A percentile compares a stretch with the other conserved stretches of the same genome.
Evolutionary conservation across 805 yeast species (phyloP).

Genomic region (Cephaloascus fragrans): DNA sequence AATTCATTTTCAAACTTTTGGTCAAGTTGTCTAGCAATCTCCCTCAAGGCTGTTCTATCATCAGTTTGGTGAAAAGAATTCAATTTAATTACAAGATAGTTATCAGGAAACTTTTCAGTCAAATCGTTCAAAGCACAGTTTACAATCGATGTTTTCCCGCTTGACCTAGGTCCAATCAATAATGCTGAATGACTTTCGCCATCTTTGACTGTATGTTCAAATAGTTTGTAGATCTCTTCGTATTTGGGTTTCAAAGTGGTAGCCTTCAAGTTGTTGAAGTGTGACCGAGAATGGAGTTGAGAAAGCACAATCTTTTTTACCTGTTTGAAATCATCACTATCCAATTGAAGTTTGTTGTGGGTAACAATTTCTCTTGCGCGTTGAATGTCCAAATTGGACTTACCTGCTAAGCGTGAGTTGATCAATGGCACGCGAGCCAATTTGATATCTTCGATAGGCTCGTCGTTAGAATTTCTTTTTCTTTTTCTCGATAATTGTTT

Average conservation of each 20-base stretch:
- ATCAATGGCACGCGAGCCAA: no score
- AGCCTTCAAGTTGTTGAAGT: slow-evolving; percentile 11
- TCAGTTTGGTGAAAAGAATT: slow-evolving; percentile 64
- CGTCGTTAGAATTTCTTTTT: no score
- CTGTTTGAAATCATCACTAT: slow-evolving; percentile 6
- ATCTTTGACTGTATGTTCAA: slow-evolving; percentile 55
- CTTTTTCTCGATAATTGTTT: no score
- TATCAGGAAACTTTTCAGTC: slow-evolving; percentile 26
- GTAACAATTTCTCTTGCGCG: no score
- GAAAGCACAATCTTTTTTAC: slow-evolving; percentile 10
- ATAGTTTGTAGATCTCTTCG: slow-evolving; percentile 42
- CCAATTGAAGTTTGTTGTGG: no score
- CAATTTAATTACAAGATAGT: slow-evolving; percentile 53
- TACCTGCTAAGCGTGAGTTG: no score
- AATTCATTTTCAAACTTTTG: slow-evolving; percentile 9
- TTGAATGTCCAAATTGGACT: no score
- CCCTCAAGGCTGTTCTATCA: slow-evolving; percentile 72
- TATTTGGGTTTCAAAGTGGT: slow-evolving; percentile 18
- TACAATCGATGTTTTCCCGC: slow-evolving; percentile 65
- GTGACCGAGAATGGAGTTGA: slow-evolving; percentile 11
- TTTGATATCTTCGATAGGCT: no score
- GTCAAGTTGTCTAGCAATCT: slow-evolving; percentile 80
- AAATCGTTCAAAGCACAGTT: slow-evolving; percentile 45
- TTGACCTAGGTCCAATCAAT: slow-evolving; percentile 68
- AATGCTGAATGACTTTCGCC: slow-evolving; percentile 77